Percentiles rank a stretch among this genome's conserved stretches.
These are phyloP conservation scores for Dactylella cylindrospora DNA, from an alignment of 2,329 filamentous ascomycete genomes.

Conservation along the genomic window DNA sequence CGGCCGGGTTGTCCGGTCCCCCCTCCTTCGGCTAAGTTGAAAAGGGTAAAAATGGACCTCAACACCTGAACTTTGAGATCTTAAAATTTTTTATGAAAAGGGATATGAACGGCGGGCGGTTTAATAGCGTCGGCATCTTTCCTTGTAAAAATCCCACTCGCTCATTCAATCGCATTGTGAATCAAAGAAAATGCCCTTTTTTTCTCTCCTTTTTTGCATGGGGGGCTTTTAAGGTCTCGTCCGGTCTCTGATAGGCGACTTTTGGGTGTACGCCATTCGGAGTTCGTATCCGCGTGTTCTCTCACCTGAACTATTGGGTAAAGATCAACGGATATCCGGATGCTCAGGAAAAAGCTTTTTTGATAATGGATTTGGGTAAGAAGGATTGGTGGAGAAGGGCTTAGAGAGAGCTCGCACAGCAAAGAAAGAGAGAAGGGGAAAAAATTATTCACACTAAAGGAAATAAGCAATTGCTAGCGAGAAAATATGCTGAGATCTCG, in stretches of 20 bases:
- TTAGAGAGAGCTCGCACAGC: too few species aligned
- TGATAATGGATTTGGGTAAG: slow-evolving; percentile 7
- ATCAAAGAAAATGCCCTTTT: too few species aligned
- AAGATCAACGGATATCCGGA: slow-evolving; percentile 26
- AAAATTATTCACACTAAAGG: too few species aligned
- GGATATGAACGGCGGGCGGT: slow-evolving; percentile 5
- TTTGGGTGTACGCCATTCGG: too few species aligned
- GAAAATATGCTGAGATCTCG: slow-evolving; percentile 5
- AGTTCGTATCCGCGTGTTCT: slow-evolving; percentile 25
- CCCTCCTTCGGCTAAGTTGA: slow-evolving; percentile 4
- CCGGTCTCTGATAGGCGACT: too few species aligned
- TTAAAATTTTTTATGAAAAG: neutral
- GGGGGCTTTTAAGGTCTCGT: too few species aligned
- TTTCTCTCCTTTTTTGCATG: too few species aligned
- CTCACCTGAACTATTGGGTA: slow-evolving; percentile 12
- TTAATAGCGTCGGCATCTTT: slow-evolving; percentile 27
- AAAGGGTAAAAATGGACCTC: slow-evolving; percentile 31
- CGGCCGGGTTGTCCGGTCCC: too few species aligned
- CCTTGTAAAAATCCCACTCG: slow-evolving; percentile 4
- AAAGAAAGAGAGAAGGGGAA: too few species aligned
- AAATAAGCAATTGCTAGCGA: slow-evolving; percentile 21
- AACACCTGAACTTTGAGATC: slow-evolving; percentile 16
- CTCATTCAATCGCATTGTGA: too few species aligned
- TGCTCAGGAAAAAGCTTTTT: slow-evolving; percentile 15
- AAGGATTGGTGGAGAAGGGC: too few species aligned